phyloP scores from a whole-genome alignment of 495 filamentous ascomycete genomes.

The Penicillium alfredii region DNA sequence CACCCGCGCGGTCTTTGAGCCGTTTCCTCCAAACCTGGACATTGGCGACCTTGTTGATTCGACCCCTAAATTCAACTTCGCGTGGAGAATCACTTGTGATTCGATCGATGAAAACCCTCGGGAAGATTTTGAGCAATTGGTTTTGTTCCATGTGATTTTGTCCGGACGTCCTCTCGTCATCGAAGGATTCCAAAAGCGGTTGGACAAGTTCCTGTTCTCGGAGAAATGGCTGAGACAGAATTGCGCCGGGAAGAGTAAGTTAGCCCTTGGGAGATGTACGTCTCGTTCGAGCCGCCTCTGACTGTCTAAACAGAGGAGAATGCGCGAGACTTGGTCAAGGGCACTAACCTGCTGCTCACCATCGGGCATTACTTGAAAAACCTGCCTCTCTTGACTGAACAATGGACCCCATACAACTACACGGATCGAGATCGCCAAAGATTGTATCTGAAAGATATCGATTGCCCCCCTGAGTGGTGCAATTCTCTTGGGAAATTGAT shows the following conservation, averaged over 20 bases:
- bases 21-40: conserved; percentile 78
- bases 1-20: conserved; percentile 69
- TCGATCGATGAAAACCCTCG: conserved; percentile 65
- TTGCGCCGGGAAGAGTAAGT: conserved; percentile 65
- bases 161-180: conserved; percentile 82
- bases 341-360: conserved; percentile 68
- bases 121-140: conserved; percentile 72
- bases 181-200: conserved; percentile 67
- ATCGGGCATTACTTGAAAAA: conserved; percentile 84
- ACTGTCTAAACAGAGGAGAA: conserved; percentile 43
- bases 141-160: conserved; percentile 69
- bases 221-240: conserved; percentile 69
- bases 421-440: conserved; percentile 68
- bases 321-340: conserved; percentile 67
- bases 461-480: conserved; percentile 81
- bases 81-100: conserved; percentile 64
- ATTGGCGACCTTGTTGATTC: conserved; percentile 64
- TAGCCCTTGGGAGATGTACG: neutral
- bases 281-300: conserved; percentile 3
- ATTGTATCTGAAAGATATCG: conserved; percentile 92
- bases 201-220: conserved; percentile 71
- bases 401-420: conserved; percentile 63
- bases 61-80: conserved; percentile 78
- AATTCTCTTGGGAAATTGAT: conserved; percentile 69
- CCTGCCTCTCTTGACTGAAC: conserved; percentile 68